Evolutionary conservation across 2,329 filamentous ascomycete genomes (phyloP).

Genomic region (Sordariomycetes sp.): DNA sequence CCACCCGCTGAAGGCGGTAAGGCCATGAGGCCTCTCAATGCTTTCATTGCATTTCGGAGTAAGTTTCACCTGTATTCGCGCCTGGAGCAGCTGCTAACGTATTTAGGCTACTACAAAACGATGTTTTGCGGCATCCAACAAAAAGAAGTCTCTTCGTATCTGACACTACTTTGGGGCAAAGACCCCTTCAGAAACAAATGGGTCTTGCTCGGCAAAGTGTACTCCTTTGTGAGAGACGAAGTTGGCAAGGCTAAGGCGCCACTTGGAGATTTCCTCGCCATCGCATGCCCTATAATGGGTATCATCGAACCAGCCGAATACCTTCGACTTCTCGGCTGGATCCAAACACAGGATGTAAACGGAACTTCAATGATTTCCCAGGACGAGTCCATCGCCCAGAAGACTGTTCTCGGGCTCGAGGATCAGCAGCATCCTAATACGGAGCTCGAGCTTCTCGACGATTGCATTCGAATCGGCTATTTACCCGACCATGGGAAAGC

Average conservation of each 20-base stretch:
- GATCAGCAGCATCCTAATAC: constrained; percentile 10
- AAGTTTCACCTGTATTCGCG: not conserved
- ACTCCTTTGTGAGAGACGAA: constrained; percentile 37
- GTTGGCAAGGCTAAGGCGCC: constrained; percentile 29
- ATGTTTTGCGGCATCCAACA: constrained; percentile 32
- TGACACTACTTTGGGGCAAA: constrained; percentile 33
- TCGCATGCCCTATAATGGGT: constrained; percentile 30
- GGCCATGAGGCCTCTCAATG: constrained; percentile 10
- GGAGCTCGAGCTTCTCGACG: constrained; percentile 14
- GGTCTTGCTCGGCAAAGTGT: constrained; percentile 38
- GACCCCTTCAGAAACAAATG: constrained; percentile 37
- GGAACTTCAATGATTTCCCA: constrained; percentile 9
- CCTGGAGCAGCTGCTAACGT: not conserved
- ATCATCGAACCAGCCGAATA: constrained; percentile 30
- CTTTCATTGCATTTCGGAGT: constrained; percentile 14
- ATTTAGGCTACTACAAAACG: constrained; percentile 29
- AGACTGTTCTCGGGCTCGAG: not conserved
- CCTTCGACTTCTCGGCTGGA: constrained; percentile 31
- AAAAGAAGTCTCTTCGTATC: constrained; percentile 35
- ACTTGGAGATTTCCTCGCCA: constrained; percentile 29
- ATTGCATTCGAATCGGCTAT: constrained; percentile 13
- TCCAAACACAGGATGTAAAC: constrained; percentile 17
- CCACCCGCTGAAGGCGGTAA: not conserved
- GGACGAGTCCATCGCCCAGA: constrained; percentile 4
- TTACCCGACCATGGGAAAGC: constrained; percentile 10